Base-by-base conservation (phyloP, 2,329 filamentous ascomycete species). In the Ophiostoma himal-ulmi region DNA sequence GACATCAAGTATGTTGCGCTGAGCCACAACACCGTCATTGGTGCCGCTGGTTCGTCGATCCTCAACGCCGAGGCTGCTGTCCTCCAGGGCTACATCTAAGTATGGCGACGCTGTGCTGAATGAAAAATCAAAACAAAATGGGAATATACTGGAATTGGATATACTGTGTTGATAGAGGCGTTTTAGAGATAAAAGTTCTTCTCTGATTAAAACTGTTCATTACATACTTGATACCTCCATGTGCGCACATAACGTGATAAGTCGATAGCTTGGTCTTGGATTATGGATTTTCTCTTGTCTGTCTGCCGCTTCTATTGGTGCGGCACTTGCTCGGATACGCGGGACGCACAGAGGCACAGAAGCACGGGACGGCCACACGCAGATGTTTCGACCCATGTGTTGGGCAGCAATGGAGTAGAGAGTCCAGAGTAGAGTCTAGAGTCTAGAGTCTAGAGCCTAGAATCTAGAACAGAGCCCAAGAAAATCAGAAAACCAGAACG, bases 1-100 rank as follows among this genome's bases (percentile, higher is more conserved):
- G 95, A 98, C 78, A 86, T 98, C 78, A 94, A 96, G 79, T 98
- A 98, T 80, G 94, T 95, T 73, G 93, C 93, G 34, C 83, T 98
- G 75, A 97, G 92, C 78, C 95, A 98, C 75, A 88, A 88, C 76
- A 88, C 39, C 0, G 91, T 99, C 70, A 94, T 99, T 78, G 94
- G 94, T 74, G 95, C 95, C 41, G 94, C 94, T n/a, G 95, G 95
- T 13, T 96, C 93, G 1, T 96, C 92, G 41, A 97, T 98, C 80
- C 81, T 98, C 75, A 98, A 98, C 77, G 93, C 94, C 37, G 94
- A 97, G 80, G 93, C 93, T 37, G 93, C 93, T 34, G 89, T 97
- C 13, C 86, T 97, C 74, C 96, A 96, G 83, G 94, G 94, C 5
- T 92, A 90, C 77, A 84, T 94, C 73, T 93, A 83, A 17, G 30